Conservation (phyloP, 345 rosid species). For the Rhizophora mangle region DNA sequence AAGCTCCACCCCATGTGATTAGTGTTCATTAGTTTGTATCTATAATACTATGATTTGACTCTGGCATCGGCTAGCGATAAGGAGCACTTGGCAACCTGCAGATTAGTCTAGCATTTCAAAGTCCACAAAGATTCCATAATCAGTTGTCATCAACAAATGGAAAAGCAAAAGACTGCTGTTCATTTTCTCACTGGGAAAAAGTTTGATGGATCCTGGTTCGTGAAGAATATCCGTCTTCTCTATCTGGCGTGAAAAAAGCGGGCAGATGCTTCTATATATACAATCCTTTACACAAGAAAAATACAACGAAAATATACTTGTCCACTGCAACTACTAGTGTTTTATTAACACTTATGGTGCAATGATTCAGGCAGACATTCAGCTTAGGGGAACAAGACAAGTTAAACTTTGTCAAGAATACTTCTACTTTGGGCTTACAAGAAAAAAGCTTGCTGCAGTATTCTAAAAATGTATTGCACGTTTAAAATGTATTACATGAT, state of each 20-base stretch:
- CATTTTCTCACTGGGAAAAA: not conserved
- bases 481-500: too few species aligned
- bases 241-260: not conserved
- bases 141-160: not conserved
- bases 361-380: too few species aligned
- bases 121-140: not conserved
- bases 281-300: slow-evolving; percentile 7
- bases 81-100: not conserved
- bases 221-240: not conserved
- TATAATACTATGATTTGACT: not conserved
- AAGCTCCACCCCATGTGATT: slow-evolving; percentile 31
- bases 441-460: too few species aligned
- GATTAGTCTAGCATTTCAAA: not conserved
- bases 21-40: not conserved
- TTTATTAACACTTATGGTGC: too few species aligned
- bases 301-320: not conserved
- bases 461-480: too few species aligned
- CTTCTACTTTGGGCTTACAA: too few species aligned
- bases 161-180: not conserved
- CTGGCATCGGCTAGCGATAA: not conserved
- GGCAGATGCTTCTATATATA: slow-evolving; percentile 1
- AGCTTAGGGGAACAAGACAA: too few species aligned
- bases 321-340: not conserved
- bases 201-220: not conserved
- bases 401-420: too few species aligned